A percentile compares a stretch with the other conserved stretches of the same genome.
Conservation (phyloP, 306 rosid species). For the Geum urbanum region DNA sequence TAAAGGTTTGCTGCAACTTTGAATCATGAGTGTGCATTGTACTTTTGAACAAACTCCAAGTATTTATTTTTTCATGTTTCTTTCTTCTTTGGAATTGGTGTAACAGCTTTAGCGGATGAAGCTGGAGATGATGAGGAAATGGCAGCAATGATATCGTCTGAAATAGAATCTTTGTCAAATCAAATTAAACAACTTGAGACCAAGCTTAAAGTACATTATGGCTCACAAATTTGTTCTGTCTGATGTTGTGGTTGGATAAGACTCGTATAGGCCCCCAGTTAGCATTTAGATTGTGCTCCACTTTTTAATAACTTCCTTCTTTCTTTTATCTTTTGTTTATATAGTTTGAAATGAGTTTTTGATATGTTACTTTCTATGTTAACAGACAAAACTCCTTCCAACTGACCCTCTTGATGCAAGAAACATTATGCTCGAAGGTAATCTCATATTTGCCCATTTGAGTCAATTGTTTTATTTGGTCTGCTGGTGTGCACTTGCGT, state of each 20-base stretch:
- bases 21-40: not conserved
- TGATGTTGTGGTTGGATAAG: not conserved
- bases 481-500: not conserved
- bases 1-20: slow-evolving; percentile 52
- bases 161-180: slow-evolving; percentile 56
- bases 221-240: not conserved
- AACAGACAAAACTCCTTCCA: slow-evolving; percentile 71
- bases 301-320: not conserved
- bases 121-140: slow-evolving; percentile 80
- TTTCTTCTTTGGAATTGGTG: slow-evolving; percentile 15
- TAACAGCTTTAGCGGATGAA: slow-evolving; percentile 74
- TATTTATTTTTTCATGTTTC: not conserved
- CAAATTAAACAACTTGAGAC: slow-evolving; percentile 67
- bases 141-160: slow-evolving; percentile 79
- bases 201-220: slow-evolving; percentile 49
- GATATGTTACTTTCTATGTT: slow-evolving; percentile 16
- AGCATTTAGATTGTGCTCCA: not conserved
- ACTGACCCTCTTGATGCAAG: slow-evolving; percentile 94
- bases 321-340: slow-evolving; percentile 9
- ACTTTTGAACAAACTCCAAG: slow-evolving; percentile 1
- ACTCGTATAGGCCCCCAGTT: not conserved
- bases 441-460: slow-evolving; percentile 13
- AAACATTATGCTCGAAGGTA: slow-evolving; percentile 98
- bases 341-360: slow-evolving; percentile 20
- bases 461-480: not conserved